Percentiles rank a stretch among this genome's conserved stretches.
Evolutionary conservation across 2,329 filamentous ascomycete species (phyloP).

Genomic region (Atkinsonella texensis): DNA sequence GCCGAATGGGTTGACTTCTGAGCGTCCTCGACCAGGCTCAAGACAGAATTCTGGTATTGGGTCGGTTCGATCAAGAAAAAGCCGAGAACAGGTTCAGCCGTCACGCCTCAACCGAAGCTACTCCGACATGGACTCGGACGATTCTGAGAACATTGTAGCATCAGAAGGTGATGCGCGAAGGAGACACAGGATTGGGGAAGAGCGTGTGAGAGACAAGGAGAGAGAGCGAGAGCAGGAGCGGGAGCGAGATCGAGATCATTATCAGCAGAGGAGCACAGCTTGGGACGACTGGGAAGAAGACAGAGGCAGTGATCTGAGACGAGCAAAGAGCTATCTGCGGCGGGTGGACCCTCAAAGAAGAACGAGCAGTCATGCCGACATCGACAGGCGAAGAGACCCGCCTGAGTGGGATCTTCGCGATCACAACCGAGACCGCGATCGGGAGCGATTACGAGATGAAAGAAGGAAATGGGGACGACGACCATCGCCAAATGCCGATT

Average conservation of each 20-base stretch:
- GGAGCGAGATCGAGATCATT: slow-evolving; percentile 24
- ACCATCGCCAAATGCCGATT: slow-evolving; percentile 18
- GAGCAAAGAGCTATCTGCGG: slow-evolving; percentile 23
- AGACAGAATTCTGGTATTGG: slow-evolving; percentile 21
- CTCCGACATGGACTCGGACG: slow-evolving; percentile 28
- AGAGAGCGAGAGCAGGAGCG: slow-evolving; percentile 20
- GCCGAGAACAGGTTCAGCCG: slow-evolving; percentile 27
- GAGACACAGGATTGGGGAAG: slow-evolving; percentile 12
- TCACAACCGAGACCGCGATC: slow-evolving; percentile 2
- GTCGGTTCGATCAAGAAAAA: slow-evolving; percentile 21
- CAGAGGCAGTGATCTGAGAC: slow-evolving; percentile 17
- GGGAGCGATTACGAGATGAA: slow-evolving; percentile 20
- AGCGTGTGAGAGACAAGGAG: slow-evolving; percentile 19
- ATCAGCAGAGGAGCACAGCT: slow-evolving; percentile 20
- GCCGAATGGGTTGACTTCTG: slow-evolving; percentile 22
- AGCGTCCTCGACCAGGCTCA: slow-evolving; percentile 25
- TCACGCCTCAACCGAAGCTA: slow-evolving; percentile 29
- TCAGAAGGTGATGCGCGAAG: slow-evolving; percentile 20
- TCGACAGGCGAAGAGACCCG: slow-evolving; percentile 29
- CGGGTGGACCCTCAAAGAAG: slow-evolving; percentile 30
- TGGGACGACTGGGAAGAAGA: slow-evolving; percentile 23
- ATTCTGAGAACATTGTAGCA: slow-evolving; percentile 21
- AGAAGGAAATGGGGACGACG: slow-evolving; percentile 25
- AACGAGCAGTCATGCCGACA: slow-evolving; percentile 38
- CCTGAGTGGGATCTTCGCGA: slow-evolving; percentile 19